Evolutionary conservation across 2,329 filamentous ascomycete species (phyloP).

Genomic region (Ceratocystis eucalypticola): DNA sequence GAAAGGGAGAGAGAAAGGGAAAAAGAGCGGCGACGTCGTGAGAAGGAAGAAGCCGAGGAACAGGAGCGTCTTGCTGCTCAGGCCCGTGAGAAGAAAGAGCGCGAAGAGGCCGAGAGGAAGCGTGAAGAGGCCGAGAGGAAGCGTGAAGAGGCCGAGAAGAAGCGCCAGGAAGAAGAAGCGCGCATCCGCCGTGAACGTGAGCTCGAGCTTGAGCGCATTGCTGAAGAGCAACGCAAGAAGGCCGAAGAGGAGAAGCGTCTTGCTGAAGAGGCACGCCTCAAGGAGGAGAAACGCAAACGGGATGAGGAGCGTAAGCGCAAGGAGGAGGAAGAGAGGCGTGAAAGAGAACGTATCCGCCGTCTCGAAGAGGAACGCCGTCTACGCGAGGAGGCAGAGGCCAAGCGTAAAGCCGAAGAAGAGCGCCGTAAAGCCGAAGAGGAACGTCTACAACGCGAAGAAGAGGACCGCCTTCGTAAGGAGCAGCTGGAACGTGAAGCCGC

Average conservation of each 20-base stretch:
- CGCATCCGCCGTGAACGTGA: constrained; percentile 8
- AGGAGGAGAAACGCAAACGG: constrained; percentile 27
- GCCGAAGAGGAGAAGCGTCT: constrained; percentile 25
- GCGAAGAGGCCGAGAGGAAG: constrained; percentile 25
- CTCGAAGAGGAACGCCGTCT: constrained; percentile 18
- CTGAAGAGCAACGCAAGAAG: constrained; percentile 24
- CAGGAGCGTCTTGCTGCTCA: constrained; percentile 13
- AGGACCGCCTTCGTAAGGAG: constrained; percentile 34
- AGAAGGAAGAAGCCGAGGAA: constrained; percentile 18
- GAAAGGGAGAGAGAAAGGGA: constrained; percentile 3
- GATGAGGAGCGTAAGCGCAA: constrained; percentile 29
- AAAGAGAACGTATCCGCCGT: constrained; percentile 23
- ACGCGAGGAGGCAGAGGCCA: constrained; percentile 23
- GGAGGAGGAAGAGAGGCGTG: constrained; percentile 26
- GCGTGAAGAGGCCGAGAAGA: constrained; percentile 27
- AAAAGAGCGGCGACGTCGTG: constrained; percentile 14
- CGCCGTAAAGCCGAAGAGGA: constrained; percentile 31
- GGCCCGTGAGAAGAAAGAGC: constrained; percentile 21
- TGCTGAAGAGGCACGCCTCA: constrained; percentile 23
- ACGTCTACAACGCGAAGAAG: constrained; percentile 30
- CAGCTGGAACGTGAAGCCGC: constrained; percentile 36
- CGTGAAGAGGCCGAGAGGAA: constrained; percentile 25
- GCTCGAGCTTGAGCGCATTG: constrained; percentile 9
- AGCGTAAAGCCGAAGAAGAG: constrained; percentile 28
- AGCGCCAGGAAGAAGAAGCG: constrained; percentile 19